Evolutionary conservation across 1,284 basidiomycete genomes (phyloP).

Genomic region (Rhodotorula sp.): DNA sequence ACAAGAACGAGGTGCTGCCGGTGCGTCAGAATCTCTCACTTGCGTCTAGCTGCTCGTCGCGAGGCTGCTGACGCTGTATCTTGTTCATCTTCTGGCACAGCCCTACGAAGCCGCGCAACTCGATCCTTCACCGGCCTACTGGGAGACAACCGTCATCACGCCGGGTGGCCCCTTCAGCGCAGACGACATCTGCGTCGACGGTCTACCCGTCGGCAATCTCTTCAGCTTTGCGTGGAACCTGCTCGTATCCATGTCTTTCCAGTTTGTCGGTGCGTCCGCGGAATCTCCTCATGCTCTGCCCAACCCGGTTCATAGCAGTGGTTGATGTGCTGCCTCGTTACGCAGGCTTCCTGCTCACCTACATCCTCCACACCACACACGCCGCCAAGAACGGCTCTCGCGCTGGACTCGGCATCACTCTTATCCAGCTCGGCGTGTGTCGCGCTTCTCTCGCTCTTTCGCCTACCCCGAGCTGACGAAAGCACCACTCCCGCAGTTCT

Average conservation of each 20-base stretch:
- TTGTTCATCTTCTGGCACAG: constrained; percentile 55
- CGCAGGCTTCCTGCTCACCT: constrained; percentile 81
- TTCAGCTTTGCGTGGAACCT: constrained; percentile 77
- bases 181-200: constrained; percentile 59
- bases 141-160: constrained; percentile 92
- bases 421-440: constrained; percentile 63
- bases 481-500: constrained; percentile 18
- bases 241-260: constrained; percentile 90
- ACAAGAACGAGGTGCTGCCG: constrained; percentile 79
- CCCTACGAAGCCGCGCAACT: constrained; percentile 84
- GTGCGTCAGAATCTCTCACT: constrained; percentile 54
- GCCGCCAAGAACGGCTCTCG: constrained; percentile 91
- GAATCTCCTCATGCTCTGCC: neutral
- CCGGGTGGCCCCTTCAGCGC: constrained; percentile 49
- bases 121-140: constrained; percentile 91
- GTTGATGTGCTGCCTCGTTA: neutral
- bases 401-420: constrained; percentile 87
- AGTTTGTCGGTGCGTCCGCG: constrained; percentile 66
- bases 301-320: too few species aligned
- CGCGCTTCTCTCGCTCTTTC: neutral
- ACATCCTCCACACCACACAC: constrained; percentile 80
- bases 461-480: neutral
- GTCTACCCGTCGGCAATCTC: constrained; percentile 57
- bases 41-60: neutral
- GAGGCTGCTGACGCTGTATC: constrained; percentile 6